These are phyloP conservation scores for Leishmania braziliensis DNA, from an alignment of 208 protist species.

Conservation along the genomic window DNA sequence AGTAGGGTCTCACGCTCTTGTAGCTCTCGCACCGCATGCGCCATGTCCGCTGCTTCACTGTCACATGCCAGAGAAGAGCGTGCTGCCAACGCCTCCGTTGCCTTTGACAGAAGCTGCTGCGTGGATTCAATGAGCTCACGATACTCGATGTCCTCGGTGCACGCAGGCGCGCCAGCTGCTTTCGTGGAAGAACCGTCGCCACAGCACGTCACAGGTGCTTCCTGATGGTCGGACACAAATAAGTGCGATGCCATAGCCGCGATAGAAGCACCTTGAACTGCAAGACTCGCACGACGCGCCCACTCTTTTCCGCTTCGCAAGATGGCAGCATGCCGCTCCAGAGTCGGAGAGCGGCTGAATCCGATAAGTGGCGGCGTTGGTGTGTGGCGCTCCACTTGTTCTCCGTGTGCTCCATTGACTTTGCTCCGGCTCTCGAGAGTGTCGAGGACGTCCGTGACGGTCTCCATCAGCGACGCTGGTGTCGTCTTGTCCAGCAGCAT, in stretches of 20 bases:
- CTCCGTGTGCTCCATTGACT: not conserved
- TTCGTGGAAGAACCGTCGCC: not conserved
- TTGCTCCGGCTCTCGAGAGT: not conserved
- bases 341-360: not conserved
- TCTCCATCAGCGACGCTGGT: not conserved
- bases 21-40: conserved; percentile 14
- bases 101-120: conserved; percentile 19
- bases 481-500: not conserved
- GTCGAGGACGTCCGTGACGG: not conserved
- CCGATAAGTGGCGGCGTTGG: not conserved
- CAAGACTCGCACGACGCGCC: conserved; percentile 23
- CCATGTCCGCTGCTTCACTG: not conserved
- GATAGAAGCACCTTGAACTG: conserved; percentile 12
- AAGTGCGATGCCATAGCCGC: conserved; percentile 17
- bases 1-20: conserved; percentile 19
- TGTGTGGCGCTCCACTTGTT: not conserved
- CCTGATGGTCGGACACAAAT: not conserved
- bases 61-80: not conserved
- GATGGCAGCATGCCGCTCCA: conserved; percentile 7
- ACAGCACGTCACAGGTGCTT: not conserved
- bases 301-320: conserved; percentile 29
- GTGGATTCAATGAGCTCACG: conserved; percentile 13
- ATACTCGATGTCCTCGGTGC: conserved; percentile 5
- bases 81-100: not conserved
- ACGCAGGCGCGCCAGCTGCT: not conserved